A percentile compares a stretch with the other conserved stretches of the same genome.
phyloP scores from a whole-genome alignment of 148 eudicot species.

The Polygonum aviculare region DNA sequence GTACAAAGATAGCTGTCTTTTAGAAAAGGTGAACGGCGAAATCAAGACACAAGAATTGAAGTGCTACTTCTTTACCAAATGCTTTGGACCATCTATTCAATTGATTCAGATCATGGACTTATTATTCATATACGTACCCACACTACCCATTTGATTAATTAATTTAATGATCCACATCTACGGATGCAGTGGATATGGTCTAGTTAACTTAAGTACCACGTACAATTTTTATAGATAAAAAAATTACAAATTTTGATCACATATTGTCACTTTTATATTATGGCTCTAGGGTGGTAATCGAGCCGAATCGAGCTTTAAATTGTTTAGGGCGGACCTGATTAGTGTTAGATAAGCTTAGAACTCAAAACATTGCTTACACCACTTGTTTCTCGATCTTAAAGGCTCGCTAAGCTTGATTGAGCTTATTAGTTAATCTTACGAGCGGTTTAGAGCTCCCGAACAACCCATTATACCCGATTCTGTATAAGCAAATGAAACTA shows the following conservation, averaged over 20 bases:
- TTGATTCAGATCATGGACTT: not conserved
- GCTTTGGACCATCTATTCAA: constrained; percentile 6
- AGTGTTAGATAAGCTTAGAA: no score
- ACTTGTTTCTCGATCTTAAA: no score
- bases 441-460: no score
- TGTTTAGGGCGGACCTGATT: no score
- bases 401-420: no score
- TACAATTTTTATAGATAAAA: not conserved
- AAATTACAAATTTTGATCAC: not conserved
- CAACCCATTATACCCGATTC: no score
- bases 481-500: no score
- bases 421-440: no score
- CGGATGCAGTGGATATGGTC: constrained; percentile 4
- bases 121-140: not conserved
- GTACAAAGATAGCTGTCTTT: constrained; percentile 5
- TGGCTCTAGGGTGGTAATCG: no score
- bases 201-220: not conserved
- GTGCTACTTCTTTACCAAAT: not conserved
- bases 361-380: no score
- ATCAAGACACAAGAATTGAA: not conserved
- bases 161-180: not conserved
- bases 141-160: not conserved
- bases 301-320: no score
- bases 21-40: not conserved
- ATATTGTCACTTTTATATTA: no score